Evolutionary conservation across 768 basidiomycete genomes (phyloP).

Genomic region (Mycena rosella): DNA sequence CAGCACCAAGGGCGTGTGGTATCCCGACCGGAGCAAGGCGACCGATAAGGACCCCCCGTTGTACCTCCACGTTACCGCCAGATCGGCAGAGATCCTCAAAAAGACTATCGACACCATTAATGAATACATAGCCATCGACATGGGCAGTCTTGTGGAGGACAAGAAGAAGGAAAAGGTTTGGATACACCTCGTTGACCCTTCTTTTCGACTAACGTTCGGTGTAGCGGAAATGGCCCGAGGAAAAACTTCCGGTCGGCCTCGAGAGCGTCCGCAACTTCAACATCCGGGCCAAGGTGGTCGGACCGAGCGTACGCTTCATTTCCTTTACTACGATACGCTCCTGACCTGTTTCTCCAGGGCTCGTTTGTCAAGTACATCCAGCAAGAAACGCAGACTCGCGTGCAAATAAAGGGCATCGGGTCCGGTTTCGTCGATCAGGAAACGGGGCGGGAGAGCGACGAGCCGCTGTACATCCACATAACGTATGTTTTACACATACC

Average conservation of each 20-base stretch:
- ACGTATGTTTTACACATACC: constrained; percentile 60
- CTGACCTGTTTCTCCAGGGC: constrained; percentile 62
- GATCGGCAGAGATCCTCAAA: constrained; percentile 72
- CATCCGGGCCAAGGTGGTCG: constrained; percentile 96
- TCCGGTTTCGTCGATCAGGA: constrained; percentile 96
- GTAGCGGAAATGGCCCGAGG: constrained; percentile 98
- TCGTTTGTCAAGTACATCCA: constrained; percentile 99
- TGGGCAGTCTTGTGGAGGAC: constrained; percentile 86
- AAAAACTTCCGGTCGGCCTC: constrained; percentile 90
- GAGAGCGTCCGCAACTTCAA: constrained; percentile 97
- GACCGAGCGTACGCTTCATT: constrained; percentile 77
- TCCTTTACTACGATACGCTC: neutral
- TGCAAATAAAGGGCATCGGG: constrained; percentile 96
- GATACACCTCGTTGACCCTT: neutral
- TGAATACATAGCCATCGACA: constrained; percentile 78
- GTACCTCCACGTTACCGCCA: constrained; percentile 93
- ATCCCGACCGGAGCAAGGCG: constrained; percentile 92
- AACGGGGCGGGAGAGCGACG: constrained; percentile 82
- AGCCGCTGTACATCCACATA: constrained; percentile 87
- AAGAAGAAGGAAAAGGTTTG: constrained; percentile 81
- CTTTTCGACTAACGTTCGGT: neutral
- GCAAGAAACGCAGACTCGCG: constrained; percentile 93
- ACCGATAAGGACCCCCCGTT: constrained; percentile 94
- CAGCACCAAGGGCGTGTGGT: constrained; percentile 95
- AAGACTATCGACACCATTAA: constrained; percentile 78